A percentile compares a stretch with the other conserved stretches of the same genome.
Evolutionary conservation across 2,329 filamentous ascomycete genomes (phyloP).

Genomic region (Cordyceps farinosa): DNA sequence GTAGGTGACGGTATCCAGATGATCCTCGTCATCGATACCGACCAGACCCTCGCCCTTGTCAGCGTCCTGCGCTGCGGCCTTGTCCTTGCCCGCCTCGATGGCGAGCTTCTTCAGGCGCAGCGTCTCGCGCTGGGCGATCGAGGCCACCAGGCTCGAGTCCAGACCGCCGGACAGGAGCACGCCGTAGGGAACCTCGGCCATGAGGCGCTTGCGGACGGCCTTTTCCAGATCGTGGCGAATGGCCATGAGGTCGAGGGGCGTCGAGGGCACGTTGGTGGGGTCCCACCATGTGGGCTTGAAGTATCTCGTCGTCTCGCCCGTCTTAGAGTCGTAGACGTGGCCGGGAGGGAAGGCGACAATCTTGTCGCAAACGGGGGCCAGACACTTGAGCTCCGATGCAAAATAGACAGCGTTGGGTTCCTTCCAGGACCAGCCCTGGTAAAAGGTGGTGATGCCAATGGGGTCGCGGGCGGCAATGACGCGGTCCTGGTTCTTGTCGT

Average conservation of each 20-base stretch:
- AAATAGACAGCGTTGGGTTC: conserved; percentile 88
- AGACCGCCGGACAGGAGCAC: conserved; percentile 92
- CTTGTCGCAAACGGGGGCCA: conserved; percentile 91
- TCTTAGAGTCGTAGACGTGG: conserved; percentile 93
- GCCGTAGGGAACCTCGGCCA: conserved; percentile 98
- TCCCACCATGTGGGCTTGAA: conserved; percentile 94
- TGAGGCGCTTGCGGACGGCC: conserved; percentile 91
- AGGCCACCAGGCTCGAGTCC: conserved; percentile 90
- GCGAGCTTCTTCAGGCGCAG: conserved; percentile 68
- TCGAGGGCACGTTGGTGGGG: conserved; percentile 69
- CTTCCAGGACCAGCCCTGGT: conserved; percentile 85
- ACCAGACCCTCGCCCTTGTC: conserved; percentile 71
- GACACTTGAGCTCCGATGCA: conserved; percentile 91
- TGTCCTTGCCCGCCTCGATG: conserved; percentile 43
- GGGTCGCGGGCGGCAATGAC: conserved; percentile 92
- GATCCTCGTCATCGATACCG: conserved; percentile 89
- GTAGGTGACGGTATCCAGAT: conserved; percentile 83
- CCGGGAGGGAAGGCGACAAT: conserved; percentile 92
- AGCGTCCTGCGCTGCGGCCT: conserved; percentile 47
- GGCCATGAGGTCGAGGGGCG: conserved; percentile 76
- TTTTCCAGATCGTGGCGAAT: conserved; percentile 82
- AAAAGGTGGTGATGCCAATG: conserved; percentile 95
- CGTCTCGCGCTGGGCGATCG: conserved; percentile 93
- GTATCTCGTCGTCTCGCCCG: conserved; percentile 79
- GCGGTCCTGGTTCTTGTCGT: conserved; percentile 91